These are phyloP conservation scores for Pichia sp. DNA, from an alignment of 1,139 yeast genomes.

Conservation along the genomic window DNA sequence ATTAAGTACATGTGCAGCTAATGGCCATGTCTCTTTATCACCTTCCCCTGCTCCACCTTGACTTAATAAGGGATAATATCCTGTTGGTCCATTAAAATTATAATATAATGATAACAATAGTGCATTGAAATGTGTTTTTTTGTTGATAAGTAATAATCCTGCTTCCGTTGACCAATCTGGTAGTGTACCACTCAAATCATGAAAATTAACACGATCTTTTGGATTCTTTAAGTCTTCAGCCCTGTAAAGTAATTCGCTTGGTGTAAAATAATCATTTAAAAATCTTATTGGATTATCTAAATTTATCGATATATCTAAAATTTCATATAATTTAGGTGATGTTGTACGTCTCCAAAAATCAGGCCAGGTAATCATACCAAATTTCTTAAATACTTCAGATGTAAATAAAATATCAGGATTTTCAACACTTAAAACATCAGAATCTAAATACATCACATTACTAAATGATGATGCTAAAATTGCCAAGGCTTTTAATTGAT, in stretches of 20 bases:
- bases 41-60: conserved; percentile 69
- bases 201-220: conserved; percentile 32
- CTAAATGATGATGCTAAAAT: conserved; percentile 54
- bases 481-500: conserved; percentile 60
- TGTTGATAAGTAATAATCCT: conserved; percentile 51
- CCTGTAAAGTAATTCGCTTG: conserved; percentile 6
- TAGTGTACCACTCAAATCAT: conserved; percentile 49
- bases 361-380: conserved; percentile 55
- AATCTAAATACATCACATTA: conserved; percentile 54
- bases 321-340: conserved; percentile 51
- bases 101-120: conserved; percentile 49
- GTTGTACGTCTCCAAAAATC: conserved; percentile 65
- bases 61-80: conserved; percentile 51
- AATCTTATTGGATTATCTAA: conserved; percentile 28
- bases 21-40: conserved; percentile 58
- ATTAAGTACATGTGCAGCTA: conserved; percentile 47
- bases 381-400: conserved; percentile 30
- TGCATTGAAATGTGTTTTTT: conserved; percentile 44
- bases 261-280: conserved; percentile 24
- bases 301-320: conserved; percentile 38
- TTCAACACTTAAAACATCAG: conserved; percentile 57
- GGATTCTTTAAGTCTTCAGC: conserved; percentile 4
- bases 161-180: conserved; percentile 61
- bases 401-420: conserved; percentile 49
- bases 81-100: conserved; percentile 52